Evolutionary conservation across 768 basidiomycete genomes (phyloP).

Genomic region (Leccinum boreale): DNA sequence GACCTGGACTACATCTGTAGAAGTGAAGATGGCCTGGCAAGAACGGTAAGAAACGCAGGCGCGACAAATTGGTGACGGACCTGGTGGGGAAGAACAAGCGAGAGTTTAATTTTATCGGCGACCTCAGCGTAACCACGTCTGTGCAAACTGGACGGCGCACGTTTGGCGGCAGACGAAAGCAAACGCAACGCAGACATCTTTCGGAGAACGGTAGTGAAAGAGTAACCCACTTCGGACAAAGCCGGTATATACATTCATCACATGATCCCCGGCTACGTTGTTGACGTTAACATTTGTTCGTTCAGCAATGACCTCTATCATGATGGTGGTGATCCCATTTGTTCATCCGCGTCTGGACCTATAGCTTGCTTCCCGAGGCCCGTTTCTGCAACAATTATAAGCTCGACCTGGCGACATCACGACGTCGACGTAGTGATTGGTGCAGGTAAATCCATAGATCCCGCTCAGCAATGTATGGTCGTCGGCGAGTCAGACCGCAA

Average conservation of each 20-base stretch:
- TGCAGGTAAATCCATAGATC: no score
- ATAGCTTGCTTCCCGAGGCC: not conserved
- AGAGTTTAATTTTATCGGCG: conserved; percentile 87
- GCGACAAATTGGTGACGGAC: conserved; percentile 43
- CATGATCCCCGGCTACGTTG: conserved; percentile 13
- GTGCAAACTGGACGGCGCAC: conserved; percentile 50
- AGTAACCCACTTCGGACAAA: conserved; percentile 22
- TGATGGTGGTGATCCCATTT: no score
- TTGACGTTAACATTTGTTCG: no score
- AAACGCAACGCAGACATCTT: conserved; percentile 78
- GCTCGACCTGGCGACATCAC: not conserved
- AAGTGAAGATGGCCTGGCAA: conserved; percentile 81
- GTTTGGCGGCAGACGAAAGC: conserved; percentile 59
- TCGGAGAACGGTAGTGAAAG: conserved; percentile 1
- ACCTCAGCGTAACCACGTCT: conserved; percentile 91
- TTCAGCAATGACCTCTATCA: not conserved
- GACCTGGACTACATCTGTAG: conserved; percentile 91
- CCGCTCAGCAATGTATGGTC: no score
- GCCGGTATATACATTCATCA: conserved; percentile 21
- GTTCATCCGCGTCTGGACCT: no score
- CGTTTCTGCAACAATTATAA: not conserved
- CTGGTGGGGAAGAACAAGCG: conserved; percentile 93
- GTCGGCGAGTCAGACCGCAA: no score
- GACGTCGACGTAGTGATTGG: not conserved
- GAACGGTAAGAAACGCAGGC: conserved; percentile 12